A percentile compares a stretch with the other conserved stretches of the same genome.
These are phyloP conservation scores for Spathaspora passalidarum DNA, from an alignment of 805 yeast species.

Conservation along the genomic window DNA sequence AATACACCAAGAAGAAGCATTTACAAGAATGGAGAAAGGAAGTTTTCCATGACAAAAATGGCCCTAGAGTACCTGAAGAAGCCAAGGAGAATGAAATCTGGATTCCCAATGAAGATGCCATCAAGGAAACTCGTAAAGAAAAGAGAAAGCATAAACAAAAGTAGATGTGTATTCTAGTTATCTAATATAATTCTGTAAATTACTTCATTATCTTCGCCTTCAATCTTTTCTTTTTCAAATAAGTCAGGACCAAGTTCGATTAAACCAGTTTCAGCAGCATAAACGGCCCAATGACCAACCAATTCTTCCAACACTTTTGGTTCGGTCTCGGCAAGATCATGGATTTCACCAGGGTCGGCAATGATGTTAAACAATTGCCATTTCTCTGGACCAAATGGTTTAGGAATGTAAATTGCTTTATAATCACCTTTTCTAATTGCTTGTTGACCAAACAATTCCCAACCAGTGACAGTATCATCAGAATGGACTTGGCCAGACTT, in stretches of 20 bases:
- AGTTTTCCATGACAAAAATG: constrained; percentile 65
- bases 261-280: constrained; percentile 51
- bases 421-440: constrained; percentile 50
- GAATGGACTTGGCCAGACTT: constrained; percentile 30
- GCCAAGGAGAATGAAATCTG: constrained; percentile 36
- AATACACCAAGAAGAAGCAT: constrained; percentile 71
- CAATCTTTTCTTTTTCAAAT: constrained; percentile 10
- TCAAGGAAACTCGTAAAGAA: constrained; percentile 2
- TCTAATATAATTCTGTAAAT: constrained; percentile 8
- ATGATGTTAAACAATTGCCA: constrained; percentile 48
- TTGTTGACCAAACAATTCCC: constrained; percentile 59
- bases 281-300: constrained; percentile 47
- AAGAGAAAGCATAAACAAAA: constrained; percentile 7
- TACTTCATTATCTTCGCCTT: constrained; percentile 10
- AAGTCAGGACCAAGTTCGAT: constrained; percentile 26
- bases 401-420: constrained; percentile 48
- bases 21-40: constrained; percentile 87
- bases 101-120: constrained; percentile 29
- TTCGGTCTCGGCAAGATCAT: constrained; percentile 37
- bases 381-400: constrained; percentile 45
- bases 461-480: constrained; percentile 47
- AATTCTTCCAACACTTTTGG: constrained; percentile 40
- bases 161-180: neutral
- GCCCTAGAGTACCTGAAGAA: constrained; percentile 33
- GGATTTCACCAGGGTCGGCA: constrained; percentile 50